Evolutionary conservation across 129 eudicot species (phyloP).

Genomic region (Flaveria bidentis): DNA sequence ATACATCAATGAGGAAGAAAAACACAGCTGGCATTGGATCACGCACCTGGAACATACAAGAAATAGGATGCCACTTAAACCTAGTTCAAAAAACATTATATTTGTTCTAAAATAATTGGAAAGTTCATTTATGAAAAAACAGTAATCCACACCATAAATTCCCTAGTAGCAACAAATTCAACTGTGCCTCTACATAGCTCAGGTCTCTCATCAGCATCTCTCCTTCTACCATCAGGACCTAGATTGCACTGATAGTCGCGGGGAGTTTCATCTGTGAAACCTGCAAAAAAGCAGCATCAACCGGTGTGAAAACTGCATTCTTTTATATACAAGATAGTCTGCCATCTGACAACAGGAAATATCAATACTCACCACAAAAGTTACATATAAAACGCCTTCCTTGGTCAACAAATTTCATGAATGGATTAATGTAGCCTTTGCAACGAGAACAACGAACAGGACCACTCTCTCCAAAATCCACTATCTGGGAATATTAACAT

Average conservation of each 20-base stretch:
- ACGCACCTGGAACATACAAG: constrained; percentile 65
- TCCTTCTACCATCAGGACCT: constrained; percentile 98
- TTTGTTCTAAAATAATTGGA: background rate
- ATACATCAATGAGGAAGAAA: constrained; percentile 96
- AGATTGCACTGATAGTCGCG: constrained; percentile 96
- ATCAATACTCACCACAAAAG: constrained; percentile 76
- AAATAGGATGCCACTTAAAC: constrained; percentile 3
- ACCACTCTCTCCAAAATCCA: constrained; percentile 98
- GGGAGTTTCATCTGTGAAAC: constrained; percentile 96
- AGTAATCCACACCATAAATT: constrained; percentile 65
- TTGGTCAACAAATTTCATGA: constrained; percentile 91
- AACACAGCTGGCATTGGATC: constrained; percentile 99
- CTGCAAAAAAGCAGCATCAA: constrained; percentile 46
- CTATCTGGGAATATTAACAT: constrained; percentile 51
- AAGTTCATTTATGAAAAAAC: background rate
- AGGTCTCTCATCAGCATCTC: constrained; percentile 99
- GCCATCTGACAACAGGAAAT: background rate
- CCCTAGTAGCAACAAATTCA: constrained; percentile 93
- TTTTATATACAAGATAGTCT: background rate
- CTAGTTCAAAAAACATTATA: background rate
- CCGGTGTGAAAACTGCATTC: constrained; percentile 12
- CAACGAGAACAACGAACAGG: constrained; percentile 98
- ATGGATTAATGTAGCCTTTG: constrained; percentile 97
- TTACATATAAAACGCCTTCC: constrained; percentile 94
- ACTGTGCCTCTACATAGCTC: constrained; percentile 97